Conservation (phyloP, 176 grass and related monocot species). For the Puccinellia tenuiflora region DNA sequence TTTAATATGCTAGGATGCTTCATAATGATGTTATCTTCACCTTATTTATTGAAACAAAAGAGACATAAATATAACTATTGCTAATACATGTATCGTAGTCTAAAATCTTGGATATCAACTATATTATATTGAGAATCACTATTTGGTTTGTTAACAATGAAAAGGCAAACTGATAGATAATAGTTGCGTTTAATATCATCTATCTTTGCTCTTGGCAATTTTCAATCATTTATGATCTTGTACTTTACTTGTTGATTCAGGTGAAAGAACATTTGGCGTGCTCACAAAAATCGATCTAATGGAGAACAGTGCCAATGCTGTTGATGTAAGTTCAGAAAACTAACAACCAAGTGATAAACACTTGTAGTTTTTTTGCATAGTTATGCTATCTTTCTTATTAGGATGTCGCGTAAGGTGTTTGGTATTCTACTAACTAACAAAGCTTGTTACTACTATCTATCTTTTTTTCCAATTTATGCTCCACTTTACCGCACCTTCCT, state of each 20-base stretch:
- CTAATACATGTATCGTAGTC: no score
- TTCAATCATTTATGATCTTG: neutral
- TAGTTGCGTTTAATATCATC: neutral
- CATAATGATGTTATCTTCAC: no score
- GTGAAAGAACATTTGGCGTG: slow-evolving; percentile 94
- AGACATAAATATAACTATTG: no score
- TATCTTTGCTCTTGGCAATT: neutral
- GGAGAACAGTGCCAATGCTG: slow-evolving; percentile 98
- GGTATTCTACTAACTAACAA: neutral
- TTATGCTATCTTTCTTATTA: neutral
- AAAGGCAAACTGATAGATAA: neutral
- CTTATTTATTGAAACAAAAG: no score
- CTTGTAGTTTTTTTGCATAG: neutral
- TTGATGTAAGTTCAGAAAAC: slow-evolving; percentile 69
- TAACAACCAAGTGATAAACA: neutral
- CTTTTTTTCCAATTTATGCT: neutral
- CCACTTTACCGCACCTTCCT: neutral
- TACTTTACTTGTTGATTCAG: slow-evolving; percentile 37
- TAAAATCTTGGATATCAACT: no score
- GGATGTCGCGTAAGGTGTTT: neutral
- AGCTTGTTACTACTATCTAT: neutral
- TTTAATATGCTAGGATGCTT: no score
- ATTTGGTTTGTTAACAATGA: neutral
- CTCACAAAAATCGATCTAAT: slow-evolving; percentile 99
- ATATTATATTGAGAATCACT: no score